Evolutionary conservation across 2,329 filamentous ascomycete genomes (phyloP).

Genomic region (Blastomyces parvus): DNA sequence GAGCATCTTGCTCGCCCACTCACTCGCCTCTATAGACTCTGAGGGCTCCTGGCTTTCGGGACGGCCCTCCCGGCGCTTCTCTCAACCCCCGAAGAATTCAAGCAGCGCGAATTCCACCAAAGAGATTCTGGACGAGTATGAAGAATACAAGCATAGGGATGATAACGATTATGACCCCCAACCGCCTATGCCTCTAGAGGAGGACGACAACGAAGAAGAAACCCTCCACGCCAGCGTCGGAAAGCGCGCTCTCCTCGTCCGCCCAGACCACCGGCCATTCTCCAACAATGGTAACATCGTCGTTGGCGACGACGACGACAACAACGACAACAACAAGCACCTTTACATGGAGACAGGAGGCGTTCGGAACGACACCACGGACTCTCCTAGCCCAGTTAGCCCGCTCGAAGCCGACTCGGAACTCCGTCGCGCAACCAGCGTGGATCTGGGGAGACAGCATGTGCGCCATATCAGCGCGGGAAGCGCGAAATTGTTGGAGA

Average conservation of each 20-base stretch:
- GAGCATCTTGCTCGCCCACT: slow-evolving; percentile 57
- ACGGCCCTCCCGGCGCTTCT: slow-evolving; percentile 47
- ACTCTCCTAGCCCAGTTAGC: slow-evolving; percentile 27
- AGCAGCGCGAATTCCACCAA: slow-evolving; percentile 36
- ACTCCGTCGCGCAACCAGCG: slow-evolving; percentile 59
- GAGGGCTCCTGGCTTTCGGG: slow-evolving; percentile 95
- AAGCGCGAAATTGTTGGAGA: slow-evolving; percentile 63
- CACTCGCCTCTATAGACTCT: slow-evolving; percentile 86
- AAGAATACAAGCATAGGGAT: slow-evolving; percentile 24
- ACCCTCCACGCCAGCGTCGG: slow-evolving; percentile 45
- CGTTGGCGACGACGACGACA: slow-evolving; percentile 27
- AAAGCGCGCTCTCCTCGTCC: slow-evolving; percentile 56
- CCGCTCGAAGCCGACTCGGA: slow-evolving; percentile 26
- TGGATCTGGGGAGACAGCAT: slow-evolving; percentile 58
- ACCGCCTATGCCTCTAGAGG: background rate
- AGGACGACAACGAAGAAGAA: slow-evolving; percentile 18
- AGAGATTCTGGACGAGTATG: slow-evolving; percentile 44
- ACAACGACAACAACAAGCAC: background rate
- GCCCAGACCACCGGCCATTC: slow-evolving; percentile 47
- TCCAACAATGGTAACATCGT: slow-evolving; percentile 55
- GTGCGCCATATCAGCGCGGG: slow-evolving; percentile 65
- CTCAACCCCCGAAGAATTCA: slow-evolving; percentile 29
- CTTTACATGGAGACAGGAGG: slow-evolving; percentile 23
- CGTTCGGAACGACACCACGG: slow-evolving; percentile 23
- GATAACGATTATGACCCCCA: slow-evolving; percentile 36